phyloP scores from a whole-genome alignment of 495 filamentous ascomycete species.

The Podospora conica region DNA sequence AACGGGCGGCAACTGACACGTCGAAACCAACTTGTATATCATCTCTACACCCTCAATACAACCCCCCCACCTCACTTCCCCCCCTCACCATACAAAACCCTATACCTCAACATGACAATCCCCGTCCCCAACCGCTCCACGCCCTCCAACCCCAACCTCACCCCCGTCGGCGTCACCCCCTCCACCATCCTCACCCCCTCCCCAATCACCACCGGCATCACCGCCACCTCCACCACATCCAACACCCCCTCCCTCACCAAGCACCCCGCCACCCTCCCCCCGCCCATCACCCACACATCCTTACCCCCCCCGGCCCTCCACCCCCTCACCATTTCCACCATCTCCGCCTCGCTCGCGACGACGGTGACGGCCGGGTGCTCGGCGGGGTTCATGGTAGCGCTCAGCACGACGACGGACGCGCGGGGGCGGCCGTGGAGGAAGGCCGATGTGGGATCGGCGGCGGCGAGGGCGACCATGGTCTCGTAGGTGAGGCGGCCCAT shows the following conservation, averaged over 20 bases:
- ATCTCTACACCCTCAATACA: too few species aligned
- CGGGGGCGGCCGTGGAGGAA: background rate
- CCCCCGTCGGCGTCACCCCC: background rate
- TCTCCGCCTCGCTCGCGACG: background rate
- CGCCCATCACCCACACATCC: constrained; percentile 21
- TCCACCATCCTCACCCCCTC: constrained; percentile 10
- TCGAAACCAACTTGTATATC: too few species aligned
- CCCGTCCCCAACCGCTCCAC: constrained; percentile 6
- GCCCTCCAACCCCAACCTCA: constrained; percentile 8
- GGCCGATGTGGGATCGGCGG: background rate
- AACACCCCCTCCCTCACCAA: constrained; percentile 11
- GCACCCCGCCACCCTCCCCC: constrained; percentile 12
- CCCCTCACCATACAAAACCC: constrained; percentile 2
- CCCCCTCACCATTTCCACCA: background rate
- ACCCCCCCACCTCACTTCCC: too few species aligned
- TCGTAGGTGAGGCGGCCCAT: constrained; percentile 19
- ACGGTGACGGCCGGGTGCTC: constrained; percentile 9
- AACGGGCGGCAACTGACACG: background rate
- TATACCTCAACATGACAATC: constrained; percentile 17
- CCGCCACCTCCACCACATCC: constrained; percentile 16
- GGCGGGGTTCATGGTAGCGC: background rate
- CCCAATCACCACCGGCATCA: constrained; percentile 17
- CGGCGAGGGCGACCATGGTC: background rate
- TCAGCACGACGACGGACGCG: constrained; percentile 7
- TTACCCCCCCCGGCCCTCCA: background rate